phyloP scores from a whole-genome alignment of 306 rosid genomes.

The Canavalia gladiata region DNA sequence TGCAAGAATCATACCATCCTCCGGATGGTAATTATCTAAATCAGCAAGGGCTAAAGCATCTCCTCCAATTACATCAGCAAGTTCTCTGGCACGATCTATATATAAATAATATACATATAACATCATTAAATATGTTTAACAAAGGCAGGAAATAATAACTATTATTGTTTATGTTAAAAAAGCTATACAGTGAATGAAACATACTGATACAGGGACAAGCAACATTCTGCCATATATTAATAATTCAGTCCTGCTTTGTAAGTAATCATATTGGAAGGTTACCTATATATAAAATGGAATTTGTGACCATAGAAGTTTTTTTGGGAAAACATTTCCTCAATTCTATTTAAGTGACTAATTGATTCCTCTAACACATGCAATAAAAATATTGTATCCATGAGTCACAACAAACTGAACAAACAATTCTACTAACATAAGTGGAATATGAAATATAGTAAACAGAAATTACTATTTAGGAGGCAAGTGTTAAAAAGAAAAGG shows the following conservation, averaged over 20 bases:
- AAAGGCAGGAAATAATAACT: slow-evolving; percentile 20
- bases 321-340: slow-evolving; percentile 14
- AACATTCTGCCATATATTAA: background rate
- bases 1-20: slow-evolving; percentile 93
- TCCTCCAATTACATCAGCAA: slow-evolving; percentile 83
- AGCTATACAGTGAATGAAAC: slow-evolving; percentile 35
- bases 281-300: background rate
- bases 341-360: background rate
- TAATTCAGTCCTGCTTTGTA: background rate
- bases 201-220: slow-evolving; percentile 16
- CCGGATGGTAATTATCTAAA: slow-evolving; percentile 77
- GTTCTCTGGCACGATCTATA: slow-evolving; percentile 87
- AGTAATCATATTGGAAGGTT: slow-evolving; percentile 8
- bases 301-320: background rate
- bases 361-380: background rate
- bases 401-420: slow-evolving; percentile 25
- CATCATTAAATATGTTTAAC: slow-evolving; percentile 37
- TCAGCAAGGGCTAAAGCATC: slow-evolving; percentile 81
- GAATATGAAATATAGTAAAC: slow-evolving; percentile 21
- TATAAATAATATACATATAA: slow-evolving; percentile 43
- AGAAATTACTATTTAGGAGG: background rate
- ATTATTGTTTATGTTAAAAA: slow-evolving; percentile 31
- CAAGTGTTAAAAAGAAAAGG: slow-evolving; percentile 13
- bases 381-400: slow-evolving; percentile 28
- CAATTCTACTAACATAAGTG: slow-evolving; percentile 7